A percentile compares a stretch with the other conserved stretches of the same genome.
Conservation (phyloP, 441 rosid species). For the Pelargonium fulgidum region DNA sequence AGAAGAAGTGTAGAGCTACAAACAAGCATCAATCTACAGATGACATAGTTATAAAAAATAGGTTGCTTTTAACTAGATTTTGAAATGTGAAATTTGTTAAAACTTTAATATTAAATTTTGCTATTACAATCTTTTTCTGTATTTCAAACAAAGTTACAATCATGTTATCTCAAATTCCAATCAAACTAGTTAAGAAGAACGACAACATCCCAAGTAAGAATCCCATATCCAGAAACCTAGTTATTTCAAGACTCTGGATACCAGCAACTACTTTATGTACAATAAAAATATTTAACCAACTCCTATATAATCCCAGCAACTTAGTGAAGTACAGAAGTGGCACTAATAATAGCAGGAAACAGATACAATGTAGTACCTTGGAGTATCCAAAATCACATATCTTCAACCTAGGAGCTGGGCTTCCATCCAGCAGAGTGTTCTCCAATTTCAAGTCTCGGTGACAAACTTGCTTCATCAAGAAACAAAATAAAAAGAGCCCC, state of each 20-base stretch:
- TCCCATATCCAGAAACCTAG: too few relatives aligned
- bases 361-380: conserved; percentile 37
- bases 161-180: neutral
- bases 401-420: conserved; percentile 66
- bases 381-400: conserved; percentile 70
- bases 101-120: neutral
- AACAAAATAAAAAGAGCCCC: conserved; percentile 23
- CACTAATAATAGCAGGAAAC: neutral
- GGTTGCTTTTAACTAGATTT: too few relatives aligned
- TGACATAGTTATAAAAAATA: too few relatives aligned
- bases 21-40: too few relatives aligned
- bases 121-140: neutral
- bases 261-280: too few relatives aligned
- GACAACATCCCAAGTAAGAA: too few relatives aligned
- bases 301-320: neutral
- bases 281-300: too few relatives aligned
- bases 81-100: neutral
- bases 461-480: conserved; percentile 48
- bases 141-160: neutral
- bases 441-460: conserved; percentile 67
- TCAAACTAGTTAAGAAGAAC: neutral
- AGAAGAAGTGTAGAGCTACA: too few relatives aligned
- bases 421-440: conserved; percentile 59
- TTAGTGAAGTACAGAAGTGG: neutral
- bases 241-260: too few relatives aligned